Base-by-base conservation (phyloP, 495 filamentous ascomycete species). In the Viridothelium virens region DNA sequence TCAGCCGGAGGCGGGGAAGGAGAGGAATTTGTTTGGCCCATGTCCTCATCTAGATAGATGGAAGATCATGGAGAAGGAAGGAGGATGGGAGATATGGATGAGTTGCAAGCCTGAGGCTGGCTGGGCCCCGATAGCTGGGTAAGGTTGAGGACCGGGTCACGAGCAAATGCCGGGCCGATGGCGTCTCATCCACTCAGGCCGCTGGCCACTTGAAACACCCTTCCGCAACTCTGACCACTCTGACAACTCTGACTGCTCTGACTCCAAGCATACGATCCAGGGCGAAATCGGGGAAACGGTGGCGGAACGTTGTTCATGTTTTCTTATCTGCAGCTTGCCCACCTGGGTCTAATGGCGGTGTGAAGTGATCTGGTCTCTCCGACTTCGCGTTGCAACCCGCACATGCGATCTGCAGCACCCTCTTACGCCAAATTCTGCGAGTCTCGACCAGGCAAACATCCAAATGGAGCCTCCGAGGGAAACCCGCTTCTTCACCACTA, bases 1-100 rank as follows among this genome's bases (percentile, higher is more conserved):
- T 59, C 53, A 59, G 53, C 53, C 53, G 53, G 53, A 31, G 53
- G 53, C 53, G 53, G 6, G 53, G 53, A 59, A 36, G 18, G 18
- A 36, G 53, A 59, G 9, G 53, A 59, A 31, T 36, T 59, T 9
- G 53, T 31, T 18, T 59, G 53, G 9, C 53, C 53, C 53, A 59
- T 59, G 4, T 31, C 31, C 3, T 59, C 53, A 36, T 59, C 18
- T 31, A 59, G 53, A 36, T 33, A 31, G 18, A 9, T n/a, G 9
- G 53, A 36, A 36, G 2, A 31, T 4, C 53, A 59, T 59, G 53
- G 53, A 59, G 53, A 59, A 14, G 3, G 14, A 31, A 14, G 25
- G 53, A 14, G 18, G 48, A 53, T 9, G 18, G 9, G 53, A 18
- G 36, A 4, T 59, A 10, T 53, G 6, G 7, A 53, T 6, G 3